Conservation (phyloP, 305 asterid species). For the Coffea humblotiana region DNA sequence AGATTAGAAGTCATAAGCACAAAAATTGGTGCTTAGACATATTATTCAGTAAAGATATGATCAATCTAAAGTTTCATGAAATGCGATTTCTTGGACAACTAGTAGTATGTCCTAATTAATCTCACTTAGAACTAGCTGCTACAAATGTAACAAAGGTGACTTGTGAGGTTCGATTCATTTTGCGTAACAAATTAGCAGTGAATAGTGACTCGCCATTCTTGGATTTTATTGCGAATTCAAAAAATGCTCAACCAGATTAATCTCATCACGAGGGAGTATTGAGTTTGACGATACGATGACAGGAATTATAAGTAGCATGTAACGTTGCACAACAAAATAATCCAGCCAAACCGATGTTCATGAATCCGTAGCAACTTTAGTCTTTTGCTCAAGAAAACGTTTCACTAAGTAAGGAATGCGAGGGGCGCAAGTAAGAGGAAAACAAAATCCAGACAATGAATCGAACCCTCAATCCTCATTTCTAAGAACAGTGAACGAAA, state of each 20-base stretch:
- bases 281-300: too few species aligned
- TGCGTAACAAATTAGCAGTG: not conserved
- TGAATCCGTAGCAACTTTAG: not conserved
- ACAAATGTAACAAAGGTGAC: not conserved
- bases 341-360: not conserved
- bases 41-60: too few species aligned
- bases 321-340: not conserved
- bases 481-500: not conserved
- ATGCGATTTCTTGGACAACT: not conserved
- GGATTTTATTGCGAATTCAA: too few species aligned
- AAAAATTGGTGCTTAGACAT: not conserved
- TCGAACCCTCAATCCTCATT: too few species aligned
- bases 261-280: too few species aligned
- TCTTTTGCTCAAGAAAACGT: not conserved
- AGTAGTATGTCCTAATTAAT: not conserved
- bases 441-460: too few species aligned
- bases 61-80: too few species aligned
- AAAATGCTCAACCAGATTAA: too few species aligned
- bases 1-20: too few species aligned
- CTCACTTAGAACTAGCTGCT: not conserved
- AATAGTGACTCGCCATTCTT: not conserved
- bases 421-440: too few species aligned
- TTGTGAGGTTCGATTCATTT: not conserved
- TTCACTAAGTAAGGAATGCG: too few species aligned
- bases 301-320: too few species aligned